A percentile compares a stretch with the other conserved stretches of the same genome.
Conservation (phyloP, 2,329 filamentous ascomycete species). For the Neonectria neomacrospora region DNA sequence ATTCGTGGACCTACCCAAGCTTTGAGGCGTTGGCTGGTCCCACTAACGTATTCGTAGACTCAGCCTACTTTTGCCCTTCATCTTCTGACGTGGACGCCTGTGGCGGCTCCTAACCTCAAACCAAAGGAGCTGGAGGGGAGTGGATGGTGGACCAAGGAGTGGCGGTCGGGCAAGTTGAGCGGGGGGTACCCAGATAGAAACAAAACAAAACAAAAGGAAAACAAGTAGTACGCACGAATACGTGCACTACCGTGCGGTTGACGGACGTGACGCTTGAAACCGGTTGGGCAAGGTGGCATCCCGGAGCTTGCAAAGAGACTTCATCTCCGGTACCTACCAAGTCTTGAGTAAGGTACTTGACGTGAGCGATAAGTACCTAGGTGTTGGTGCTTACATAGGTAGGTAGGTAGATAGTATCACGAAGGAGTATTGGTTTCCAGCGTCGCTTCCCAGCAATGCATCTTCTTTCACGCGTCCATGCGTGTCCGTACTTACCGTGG, state of each 20-base stretch:
- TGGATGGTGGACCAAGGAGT: constrained; percentile 12
- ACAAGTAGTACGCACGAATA: not conserved
- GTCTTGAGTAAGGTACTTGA: not conserved
- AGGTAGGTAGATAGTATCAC: too few species aligned
- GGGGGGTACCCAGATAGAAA: not conserved
- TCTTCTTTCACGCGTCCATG: not conserved
- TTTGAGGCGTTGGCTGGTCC: constrained; percentile 1
- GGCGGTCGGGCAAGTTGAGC: not conserved
- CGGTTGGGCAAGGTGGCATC: constrained; percentile 9
- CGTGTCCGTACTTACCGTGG: too few species aligned
- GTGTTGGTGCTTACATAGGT: not conserved
- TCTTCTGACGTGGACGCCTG: constrained; percentile 29
- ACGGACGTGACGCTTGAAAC: not conserved
- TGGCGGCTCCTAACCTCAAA: constrained; percentile 33
- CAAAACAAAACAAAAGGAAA: not conserved
- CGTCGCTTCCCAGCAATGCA: not conserved
- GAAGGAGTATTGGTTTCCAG: not conserved
- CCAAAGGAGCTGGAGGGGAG: constrained; percentile 20
- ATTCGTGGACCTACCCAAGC: not conserved
- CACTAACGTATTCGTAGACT: constrained; percentile 13
- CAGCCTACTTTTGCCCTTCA: constrained; percentile 10
- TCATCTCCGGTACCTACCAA: constrained; percentile 5
- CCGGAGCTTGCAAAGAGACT: not conserved
- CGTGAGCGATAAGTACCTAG: not conserved
- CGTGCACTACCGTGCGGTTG: not conserved